Percentiles rank a stretch among this genome's conserved stretches.
phyloP scores from a whole-genome alignment of 140 eudicot genomes.

The Stevia rebaudiana region DNA sequence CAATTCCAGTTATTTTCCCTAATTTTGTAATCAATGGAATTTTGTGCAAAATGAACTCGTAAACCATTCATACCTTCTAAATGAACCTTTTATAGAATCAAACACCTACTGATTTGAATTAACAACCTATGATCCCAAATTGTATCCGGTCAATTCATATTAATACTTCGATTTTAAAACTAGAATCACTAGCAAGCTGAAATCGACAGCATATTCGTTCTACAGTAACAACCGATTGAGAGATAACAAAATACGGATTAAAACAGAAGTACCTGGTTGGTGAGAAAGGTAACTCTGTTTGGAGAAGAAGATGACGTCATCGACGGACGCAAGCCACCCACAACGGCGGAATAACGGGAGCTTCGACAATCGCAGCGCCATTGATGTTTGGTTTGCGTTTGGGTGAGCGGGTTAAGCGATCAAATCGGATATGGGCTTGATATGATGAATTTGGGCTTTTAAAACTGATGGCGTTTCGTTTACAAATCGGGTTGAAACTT shows the following conservation, averaged over 20 bases:
- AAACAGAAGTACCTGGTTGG: constrained; percentile 25
- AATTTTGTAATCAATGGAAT: neutral
- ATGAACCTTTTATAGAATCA: neutral
- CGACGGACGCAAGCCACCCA: constrained; percentile 25
- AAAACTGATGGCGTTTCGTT: too few species aligned
- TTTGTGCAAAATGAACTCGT: neutral
- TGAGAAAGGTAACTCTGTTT: constrained; percentile 8
- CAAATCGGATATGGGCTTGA: neutral
- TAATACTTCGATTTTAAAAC: neutral
- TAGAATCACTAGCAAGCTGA: neutral
- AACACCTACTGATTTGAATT: neutral
- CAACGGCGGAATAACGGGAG: constrained; percentile 37
- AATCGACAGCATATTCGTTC: neutral
- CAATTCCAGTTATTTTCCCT: neutral
- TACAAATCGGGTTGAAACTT: too few species aligned
- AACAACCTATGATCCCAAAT: neutral
- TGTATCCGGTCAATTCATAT: neutral
- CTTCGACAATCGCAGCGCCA: constrained; percentile 39
- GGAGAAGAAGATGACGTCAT: constrained; percentile 22
- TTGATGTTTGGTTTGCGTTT: constrained; percentile 15
- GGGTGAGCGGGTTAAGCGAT: neutral
- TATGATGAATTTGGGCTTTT: too few species aligned
- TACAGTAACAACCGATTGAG: too few species aligned
- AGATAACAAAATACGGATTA: neutral
- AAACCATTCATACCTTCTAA: neutral